Evolutionary conservation across 2,329 filamentous ascomycete species (phyloP).

Genomic region (Leptographium flavum): DNA sequence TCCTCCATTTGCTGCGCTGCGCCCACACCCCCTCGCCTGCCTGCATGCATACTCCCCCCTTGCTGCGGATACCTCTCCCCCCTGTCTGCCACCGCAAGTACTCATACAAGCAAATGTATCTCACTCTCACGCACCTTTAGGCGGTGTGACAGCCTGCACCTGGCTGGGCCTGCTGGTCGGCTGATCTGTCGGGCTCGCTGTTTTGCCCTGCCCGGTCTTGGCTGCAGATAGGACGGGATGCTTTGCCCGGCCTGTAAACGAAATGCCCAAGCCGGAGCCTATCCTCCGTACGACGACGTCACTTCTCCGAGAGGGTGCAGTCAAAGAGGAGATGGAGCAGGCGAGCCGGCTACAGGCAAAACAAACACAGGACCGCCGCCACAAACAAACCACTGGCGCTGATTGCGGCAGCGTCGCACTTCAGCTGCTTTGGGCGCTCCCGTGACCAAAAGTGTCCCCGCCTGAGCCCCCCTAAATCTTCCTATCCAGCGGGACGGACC

Average conservation of each 20-base stretch:
- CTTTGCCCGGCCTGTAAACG: too few species aligned
- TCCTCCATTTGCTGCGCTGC: not conserved
- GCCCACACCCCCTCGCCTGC: not conserved
- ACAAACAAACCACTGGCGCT: too few species aligned
- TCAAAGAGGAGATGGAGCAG: not conserved
- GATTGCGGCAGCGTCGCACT: not conserved
- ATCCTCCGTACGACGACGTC: too few species aligned
- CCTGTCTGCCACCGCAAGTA: not conserved
- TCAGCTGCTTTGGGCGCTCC: slow-evolving; percentile 5
- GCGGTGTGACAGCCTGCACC: not conserved
- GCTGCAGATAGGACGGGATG: too few species aligned
- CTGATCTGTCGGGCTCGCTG: too few species aligned
- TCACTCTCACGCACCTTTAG: not conserved
- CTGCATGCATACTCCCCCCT: not conserved
- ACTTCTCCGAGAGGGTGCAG: not conserved
- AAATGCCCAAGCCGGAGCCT: too few species aligned
- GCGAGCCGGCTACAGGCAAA: not conserved
- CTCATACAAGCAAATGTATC: too few species aligned
- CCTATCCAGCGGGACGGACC: slow-evolving; percentile 7
- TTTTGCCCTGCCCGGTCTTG: too few species aligned
- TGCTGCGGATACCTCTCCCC: not conserved
- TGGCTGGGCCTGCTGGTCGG: too few species aligned
- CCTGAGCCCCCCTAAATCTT: slow-evolving; percentile 4
- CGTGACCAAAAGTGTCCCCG: slow-evolving; percentile 9
- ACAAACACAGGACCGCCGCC: too few species aligned